Base-by-base conservation (phyloP, 352 stramenopile genomes). In the Pythium brachiatum region DNA sequence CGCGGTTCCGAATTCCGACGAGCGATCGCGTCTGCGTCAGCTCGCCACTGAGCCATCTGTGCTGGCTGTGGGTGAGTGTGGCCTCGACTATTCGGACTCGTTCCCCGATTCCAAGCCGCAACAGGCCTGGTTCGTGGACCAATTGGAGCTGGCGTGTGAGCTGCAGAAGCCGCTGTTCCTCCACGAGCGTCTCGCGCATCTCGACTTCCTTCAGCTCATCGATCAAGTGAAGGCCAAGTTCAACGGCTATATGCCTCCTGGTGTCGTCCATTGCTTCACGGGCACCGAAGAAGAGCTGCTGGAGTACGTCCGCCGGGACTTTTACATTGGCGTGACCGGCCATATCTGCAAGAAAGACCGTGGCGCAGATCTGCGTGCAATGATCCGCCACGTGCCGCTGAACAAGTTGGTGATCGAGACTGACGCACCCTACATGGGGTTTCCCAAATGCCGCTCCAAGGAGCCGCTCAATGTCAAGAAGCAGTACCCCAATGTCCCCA, bases 181-280 rank as follows among this genome's bases (percentile, higher is more conserved):
- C 26, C 87, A 96, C 61, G 81, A 93, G 60, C 78, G 85, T 16
- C 72, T 88, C 29, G 91, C 90, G 8, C 78, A 94, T 66, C 41
- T 68, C 25, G 82, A 97, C 60, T 86, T 95, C 56, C 57, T 95
- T 20, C 62, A 72, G 12, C 48, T 94, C 3, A 77, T 98, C 36
- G 73, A 86, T 44, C 65, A 83, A 47, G 75, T 75, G 27, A 64
- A 74, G 8, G n/a, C 43, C 20, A 67, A 83, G 9, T 69, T 60
- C 7, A 31, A 60, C 15, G 75, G 73, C 5, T 78, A 83, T 32
- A 70, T 86, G 25, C 76, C 77, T 0, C 74, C 79, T 16, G 81
- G 83, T 11, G 72, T 96, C 32, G 86, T 98, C 18, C 92, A 98
- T 74, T 98, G 92, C 70, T 98, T 97, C 66, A 98, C 92, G 15